Base-by-base conservation (phyloP, 1,284 basidiomycete genomes). In the Pascua guehoae region DNA sequence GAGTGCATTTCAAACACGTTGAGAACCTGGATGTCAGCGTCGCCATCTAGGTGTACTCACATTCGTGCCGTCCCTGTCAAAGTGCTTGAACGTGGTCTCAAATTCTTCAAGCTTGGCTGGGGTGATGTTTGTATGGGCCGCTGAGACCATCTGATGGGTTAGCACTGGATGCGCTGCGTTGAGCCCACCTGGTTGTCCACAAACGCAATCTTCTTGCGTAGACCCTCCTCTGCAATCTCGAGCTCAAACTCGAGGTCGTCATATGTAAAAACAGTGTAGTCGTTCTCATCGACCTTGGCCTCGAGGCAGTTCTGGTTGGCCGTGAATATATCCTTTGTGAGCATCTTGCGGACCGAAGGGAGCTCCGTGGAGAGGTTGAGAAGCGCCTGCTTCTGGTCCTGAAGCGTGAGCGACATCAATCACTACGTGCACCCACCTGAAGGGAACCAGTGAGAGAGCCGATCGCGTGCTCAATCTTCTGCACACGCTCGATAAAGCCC, bases 281-380 rank as follows among this genome's bases (percentile, higher is more conserved):
- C 94, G 73, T 97, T 97, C 76, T 97, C 95, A 70, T 97, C 95
- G 4, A 97, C 88, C 66, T 94, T 97, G 16, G 93, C 94, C n/a
- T 86, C 85, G 5, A 79, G 78, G 71, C 94, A 97, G 55, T 88
- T 88, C 10, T 82, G 80, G 67, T 95, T 90, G 1, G 72, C 57
- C 2, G 63, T 63, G 11, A 54, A 50, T 32, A 75, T 70, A n/a
- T 74, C 66, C 11, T 61, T 56, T 4, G 54, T 53, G 1, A 78
- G 65, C 2, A 53, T 49, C 0, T 49, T 42, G 8, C 66, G 67
- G 8, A 78, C 62, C 0, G 55, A 37, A 0, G 72, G 68, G 10
- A 75, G 64, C 17, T 61, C 55, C 1, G 60, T 60, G 1, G 66
- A 61, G 2, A 77, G 57, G 18, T 54, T 44, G 12, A 67, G 51